phyloP scores from a whole-genome alignment of 2,329 filamentous ascomycete species.

The Fusarium incarnatum region DNA sequence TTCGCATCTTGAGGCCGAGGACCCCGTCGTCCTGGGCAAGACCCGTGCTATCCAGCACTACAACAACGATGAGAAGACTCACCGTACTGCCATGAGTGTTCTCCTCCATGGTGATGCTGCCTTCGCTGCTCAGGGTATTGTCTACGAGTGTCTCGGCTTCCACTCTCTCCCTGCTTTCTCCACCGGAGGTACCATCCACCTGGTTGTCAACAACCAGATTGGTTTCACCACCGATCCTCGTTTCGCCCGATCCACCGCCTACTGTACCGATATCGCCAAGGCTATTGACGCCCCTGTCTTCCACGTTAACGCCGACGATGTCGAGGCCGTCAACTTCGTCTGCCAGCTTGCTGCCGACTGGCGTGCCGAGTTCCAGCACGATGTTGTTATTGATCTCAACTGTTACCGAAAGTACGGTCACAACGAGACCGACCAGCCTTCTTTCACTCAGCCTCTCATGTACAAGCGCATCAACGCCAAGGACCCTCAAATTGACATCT shows the following conservation, averaged over 20 bases:
- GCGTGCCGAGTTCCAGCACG: slow-evolving; percentile 98
- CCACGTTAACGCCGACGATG: slow-evolving; percentile 99
- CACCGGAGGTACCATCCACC: slow-evolving; percentile 95
- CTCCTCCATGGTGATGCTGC: slow-evolving; percentile 97
- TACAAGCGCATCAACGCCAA: slow-evolving; percentile 96
- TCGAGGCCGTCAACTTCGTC: slow-evolving; percentile 97
- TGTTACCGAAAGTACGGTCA: slow-evolving; percentile 99
- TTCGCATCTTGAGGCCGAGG: slow-evolving; percentile 97
- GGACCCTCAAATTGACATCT: slow-evolving; percentile 87
- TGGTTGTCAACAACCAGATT: slow-evolving; percentile 99
- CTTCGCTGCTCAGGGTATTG: slow-evolving; percentile 94
- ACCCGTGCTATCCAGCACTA: slow-evolving; percentile 98
- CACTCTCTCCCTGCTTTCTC: slow-evolving; percentile 95
- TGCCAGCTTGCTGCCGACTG: slow-evolving; percentile 97
- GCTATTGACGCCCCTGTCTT: slow-evolving; percentile 98
- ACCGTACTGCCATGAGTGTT: slow-evolving; percentile 92
- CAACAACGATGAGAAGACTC: slow-evolving; percentile 94
- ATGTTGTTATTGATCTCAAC: slow-evolving; percentile 97
- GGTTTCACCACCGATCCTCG: slow-evolving; percentile 99
- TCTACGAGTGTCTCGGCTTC: slow-evolving; percentile 99
- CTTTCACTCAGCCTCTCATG: slow-evolving; percentile 99
- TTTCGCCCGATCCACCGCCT: slow-evolving; percentile 95
- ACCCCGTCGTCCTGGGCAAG: slow-evolving; percentile 97
- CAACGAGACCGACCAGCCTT: slow-evolving; percentile 99
- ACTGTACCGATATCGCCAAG: slow-evolving; percentile 99